These are phyloP conservation scores for Macrotyloma uniflorum DNA, from an alignment of 306 rosid species.

Conservation along the genomic window DNA sequence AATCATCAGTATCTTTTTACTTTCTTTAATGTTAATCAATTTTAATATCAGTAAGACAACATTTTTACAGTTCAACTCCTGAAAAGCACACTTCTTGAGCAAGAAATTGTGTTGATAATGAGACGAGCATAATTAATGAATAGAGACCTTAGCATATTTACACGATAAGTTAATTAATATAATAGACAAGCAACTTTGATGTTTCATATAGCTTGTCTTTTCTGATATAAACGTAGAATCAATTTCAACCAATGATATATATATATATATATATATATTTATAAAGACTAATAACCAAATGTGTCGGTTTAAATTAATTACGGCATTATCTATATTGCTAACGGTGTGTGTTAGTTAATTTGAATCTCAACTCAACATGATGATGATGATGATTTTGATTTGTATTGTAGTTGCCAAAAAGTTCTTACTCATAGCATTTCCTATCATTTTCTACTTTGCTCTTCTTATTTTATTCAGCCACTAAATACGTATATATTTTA, in stretches of 20 bases:
- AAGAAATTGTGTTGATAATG: background rate
- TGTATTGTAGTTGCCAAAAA: conserved; percentile 7
- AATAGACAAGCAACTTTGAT: background rate
- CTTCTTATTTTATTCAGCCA: conserved; percentile 39
- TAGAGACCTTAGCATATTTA: background rate
- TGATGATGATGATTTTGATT: conserved; percentile 1
- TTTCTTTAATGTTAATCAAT: no score
- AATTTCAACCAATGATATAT: conserved; percentile 5
- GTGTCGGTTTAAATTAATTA: background rate
- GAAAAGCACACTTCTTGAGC: no score
- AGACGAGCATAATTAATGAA: background rate
- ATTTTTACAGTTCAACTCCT: no score
- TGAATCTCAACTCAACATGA: conserved; percentile 12
- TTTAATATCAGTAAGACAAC: no score
- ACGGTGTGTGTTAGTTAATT: conserved; percentile 21
- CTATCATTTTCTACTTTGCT: conserved; percentile 30
- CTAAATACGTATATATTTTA: conserved; percentile 45
- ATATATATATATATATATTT: no score
- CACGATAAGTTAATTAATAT: background rate
- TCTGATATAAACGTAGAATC: conserved; percentile 19
- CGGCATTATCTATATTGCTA: background rate
- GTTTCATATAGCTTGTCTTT: conserved; percentile 22
- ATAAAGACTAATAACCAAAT: background rate
- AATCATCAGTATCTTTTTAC: no score
- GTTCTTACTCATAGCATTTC: background rate